Evolutionary conservation across 2,329 filamentous ascomycete species (phyloP), one percentile per base, ranked within the genome.

Genomic region (Tolypocladium endophyticum): DNA sequence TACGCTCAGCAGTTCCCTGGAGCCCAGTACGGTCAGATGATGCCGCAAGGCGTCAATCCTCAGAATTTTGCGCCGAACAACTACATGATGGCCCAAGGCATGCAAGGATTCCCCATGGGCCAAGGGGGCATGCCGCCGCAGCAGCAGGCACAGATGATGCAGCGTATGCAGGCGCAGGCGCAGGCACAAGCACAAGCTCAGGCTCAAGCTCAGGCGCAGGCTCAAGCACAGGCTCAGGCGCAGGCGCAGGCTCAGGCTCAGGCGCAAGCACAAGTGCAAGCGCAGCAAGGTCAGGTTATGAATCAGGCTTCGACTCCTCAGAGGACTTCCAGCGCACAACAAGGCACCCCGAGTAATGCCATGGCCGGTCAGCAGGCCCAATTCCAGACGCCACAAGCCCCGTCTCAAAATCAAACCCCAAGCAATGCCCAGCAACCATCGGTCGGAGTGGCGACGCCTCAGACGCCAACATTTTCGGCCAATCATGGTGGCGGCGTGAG

Each of bases 1-100:
- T 84, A 84, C 64, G 75, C 82, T 33, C 81, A 83, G 47, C 82
- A 84, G 58, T 87, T 83, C 64, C 79, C 81, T 30, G 77, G 75
- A 66, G 79, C 81, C 41, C 79, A 83, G 6, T 87, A 86, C 67
- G 81, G 80, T 62, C 73, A 79, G 65, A 76, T 79, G 64, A 73
- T 82, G 67, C 76, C 80, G 25, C 74, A 76, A 56, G 74, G 80
- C 43, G 76, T 77, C 63, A 75, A 74, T 52, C 77, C 78, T 11
- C 82, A 82, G 57, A 83, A 80, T 69, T 86, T 84, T 66, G 64
- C 67, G 18, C 72, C 71, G 53, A 72, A 69, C 43, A 70, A 71
- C 60, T 75, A 74, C 59, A 81, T 84, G 76, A 85, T 85, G 77
- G 71, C 71, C 61, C 73, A 77, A 61, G 74, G 74, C 63, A 83